These are phyloP conservation scores for Globisporangium echinulatum DNA, from an alignment of 352 stramenopile species.

Conservation along the genomic window DNA sequence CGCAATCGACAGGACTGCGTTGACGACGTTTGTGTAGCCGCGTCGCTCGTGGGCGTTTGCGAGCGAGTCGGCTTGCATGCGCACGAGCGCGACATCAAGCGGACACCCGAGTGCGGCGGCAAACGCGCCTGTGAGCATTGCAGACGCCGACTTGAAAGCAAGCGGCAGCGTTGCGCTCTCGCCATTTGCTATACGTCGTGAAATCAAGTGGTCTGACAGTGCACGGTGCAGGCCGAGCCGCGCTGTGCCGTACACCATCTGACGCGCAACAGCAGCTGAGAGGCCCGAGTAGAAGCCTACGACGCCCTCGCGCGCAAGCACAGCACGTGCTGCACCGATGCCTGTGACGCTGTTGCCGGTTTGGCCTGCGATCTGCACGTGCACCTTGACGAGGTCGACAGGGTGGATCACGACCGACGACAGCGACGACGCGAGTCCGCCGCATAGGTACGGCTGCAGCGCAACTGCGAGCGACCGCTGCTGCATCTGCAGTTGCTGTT, in stretches of 20 bases:
- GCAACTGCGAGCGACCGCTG: constrained; percentile 35
- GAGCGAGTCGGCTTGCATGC: constrained; percentile 97
- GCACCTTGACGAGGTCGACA: constrained; percentile 90
- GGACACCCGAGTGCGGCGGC: constrained; percentile 96
- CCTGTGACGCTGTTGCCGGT: constrained; percentile 68
- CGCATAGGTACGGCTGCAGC: constrained; percentile 76
- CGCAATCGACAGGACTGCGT: constrained; percentile 91
- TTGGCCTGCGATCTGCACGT: constrained; percentile 83
- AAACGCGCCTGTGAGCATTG: constrained; percentile 76
- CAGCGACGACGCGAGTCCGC: constrained; percentile 67
- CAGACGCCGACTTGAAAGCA: constrained; percentile 68
- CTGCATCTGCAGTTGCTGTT: not conserved
- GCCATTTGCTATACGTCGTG: constrained; percentile 52
- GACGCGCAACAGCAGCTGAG: constrained; percentile 72
- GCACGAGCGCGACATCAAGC: constrained; percentile 97
- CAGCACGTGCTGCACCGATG: constrained; percentile 65
- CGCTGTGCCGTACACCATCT: constrained; percentile 85
- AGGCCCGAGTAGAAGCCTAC: constrained; percentile 79
- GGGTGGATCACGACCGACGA: constrained; percentile 74
- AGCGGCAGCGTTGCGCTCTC: constrained; percentile 65
- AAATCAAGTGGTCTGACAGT: constrained; percentile 75
- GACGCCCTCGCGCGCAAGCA: constrained; percentile 77
- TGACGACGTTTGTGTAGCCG: constrained; percentile 99
- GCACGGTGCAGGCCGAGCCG: constrained; percentile 82
- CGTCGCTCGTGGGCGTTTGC: constrained; percentile 87